Evolutionary conservation across 495 filamentous ascomycete genomes (phyloP), one percentile per base, ranked within the genome.

Genomic region (Thermothielavioides terrestris): DNA sequence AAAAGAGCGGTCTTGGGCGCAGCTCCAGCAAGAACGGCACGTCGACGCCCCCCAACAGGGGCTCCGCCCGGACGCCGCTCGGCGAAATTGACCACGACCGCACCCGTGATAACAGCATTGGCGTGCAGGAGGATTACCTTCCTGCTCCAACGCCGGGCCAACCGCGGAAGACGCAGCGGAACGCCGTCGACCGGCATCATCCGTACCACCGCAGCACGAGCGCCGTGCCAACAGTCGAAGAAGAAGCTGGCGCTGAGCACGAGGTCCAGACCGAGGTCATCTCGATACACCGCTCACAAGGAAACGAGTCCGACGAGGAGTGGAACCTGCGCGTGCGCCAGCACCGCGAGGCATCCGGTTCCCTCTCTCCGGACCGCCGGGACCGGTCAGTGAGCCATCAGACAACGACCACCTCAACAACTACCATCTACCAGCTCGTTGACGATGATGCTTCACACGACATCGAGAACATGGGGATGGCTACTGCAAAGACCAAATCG

Each of bases 71-170:
- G 28, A 78, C 88, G 20, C 88, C 88, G 4, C 83, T 98, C 2
- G 89, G 90, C 39, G 92, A 97, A 58, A 84, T 97, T 50, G 86
- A 88, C 50, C 77, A 83, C 56, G 94, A 95, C 46, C 82, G 86
- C 54, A 73, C 70, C 6, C 57, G 59, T 18, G 61, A 64, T 42
- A 64, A 61, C 28, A 78, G 71, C 38, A 70, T 73, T 35, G 74
- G 78, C 37, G 70, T 74, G 10, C 77, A 80, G 53, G 87, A 89
- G 42, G 88, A 94, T 50, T 86, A 89, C 56, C 77, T 99, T 6
- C 92, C 92, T 3, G 92, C 90, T 0, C 92, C 92, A 9, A 99
- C 94, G 6, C 92, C 92, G 0, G 92, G 92, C 14, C 92, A 99
- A 62, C 92, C 92, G 36, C 79, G 92, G 34, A 99, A 99, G 73